Evolutionary conservation across 208 protist species (phyloP).

Genomic region (Leishmania amazonensis): DNA sequence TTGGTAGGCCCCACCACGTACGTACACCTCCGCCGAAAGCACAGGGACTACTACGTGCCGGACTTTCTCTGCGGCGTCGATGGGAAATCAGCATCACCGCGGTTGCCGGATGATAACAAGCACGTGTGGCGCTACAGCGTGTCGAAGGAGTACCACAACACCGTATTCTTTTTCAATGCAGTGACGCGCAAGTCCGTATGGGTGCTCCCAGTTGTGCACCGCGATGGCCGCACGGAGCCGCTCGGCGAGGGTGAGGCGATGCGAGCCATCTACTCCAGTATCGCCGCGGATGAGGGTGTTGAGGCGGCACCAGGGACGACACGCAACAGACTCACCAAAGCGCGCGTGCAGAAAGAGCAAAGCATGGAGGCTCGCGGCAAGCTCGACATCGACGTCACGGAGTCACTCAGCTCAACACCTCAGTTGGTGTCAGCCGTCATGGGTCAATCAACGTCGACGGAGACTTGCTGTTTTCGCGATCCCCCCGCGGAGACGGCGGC

Average conservation of each 20-base stretch:
- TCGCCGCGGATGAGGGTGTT: neutral
- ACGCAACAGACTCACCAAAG: neutral
- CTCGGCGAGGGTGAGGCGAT: conserved; percentile 29
- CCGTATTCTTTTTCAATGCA: conserved; percentile 69
- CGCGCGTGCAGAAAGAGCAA: neutral
- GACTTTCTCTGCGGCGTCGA: conserved; percentile 20
- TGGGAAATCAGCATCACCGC: neutral
- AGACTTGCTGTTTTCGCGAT: neutral
- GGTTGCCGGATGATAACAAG: conserved; percentile 13
- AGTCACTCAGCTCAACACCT: neutral
- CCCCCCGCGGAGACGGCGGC: neutral
- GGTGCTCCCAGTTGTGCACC: conserved; percentile 58
- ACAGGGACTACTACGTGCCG: conserved; percentile 59
- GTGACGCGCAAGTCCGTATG: conserved; percentile 45
- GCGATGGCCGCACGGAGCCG: conserved; percentile 26
- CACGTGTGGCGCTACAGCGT: conserved; percentile 65
- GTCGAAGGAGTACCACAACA: conserved; percentile 51
- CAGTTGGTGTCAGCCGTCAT: too few species aligned
- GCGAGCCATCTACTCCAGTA: conserved; percentile 10
- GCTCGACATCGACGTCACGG: neutral
- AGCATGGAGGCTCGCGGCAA: neutral
- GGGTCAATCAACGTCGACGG: neutral
- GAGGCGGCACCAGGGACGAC: neutral
- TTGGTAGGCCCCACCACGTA: conserved; percentile 57
- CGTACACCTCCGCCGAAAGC: conserved; percentile 38